phyloP scores from a whole-genome alignment of 1,139 yeast genomes.

The Blastobotrys malaysiensis region DNA sequence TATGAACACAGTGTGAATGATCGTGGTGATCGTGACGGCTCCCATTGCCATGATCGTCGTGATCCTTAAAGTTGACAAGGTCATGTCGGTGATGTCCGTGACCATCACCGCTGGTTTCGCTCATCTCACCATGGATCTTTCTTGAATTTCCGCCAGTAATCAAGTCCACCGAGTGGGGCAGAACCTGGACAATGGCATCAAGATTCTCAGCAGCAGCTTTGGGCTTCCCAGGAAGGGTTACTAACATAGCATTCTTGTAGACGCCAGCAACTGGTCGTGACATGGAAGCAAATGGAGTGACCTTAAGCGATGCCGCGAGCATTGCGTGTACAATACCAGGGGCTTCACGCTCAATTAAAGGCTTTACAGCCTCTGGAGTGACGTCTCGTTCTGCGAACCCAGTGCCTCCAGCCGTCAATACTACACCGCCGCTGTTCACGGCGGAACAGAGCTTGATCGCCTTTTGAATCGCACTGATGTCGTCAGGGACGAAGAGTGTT shows the following conservation, averaged over 20 bases:
- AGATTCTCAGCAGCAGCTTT: slow-evolving; percentile 43
- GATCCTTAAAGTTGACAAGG: no score
- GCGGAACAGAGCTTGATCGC: slow-evolving; percentile 5
- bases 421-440: slow-evolving; percentile 18
- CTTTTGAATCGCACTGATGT: slow-evolving; percentile 8
- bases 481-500: slow-evolving; percentile 11
- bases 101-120: slow-evolving; percentile 9
- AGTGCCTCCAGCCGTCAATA: slow-evolving; percentile 47
- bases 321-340: slow-evolving; percentile 46
- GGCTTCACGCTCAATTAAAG: slow-evolving; percentile 39
- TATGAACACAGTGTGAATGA: slow-evolving; percentile 23
- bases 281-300: slow-evolving; percentile 43
- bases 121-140: slow-evolving; percentile 32
- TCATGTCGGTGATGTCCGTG: slow-evolving; percentile 17
- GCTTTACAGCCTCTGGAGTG: slow-evolving; percentile 46
- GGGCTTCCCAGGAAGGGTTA: slow-evolving; percentile 48
- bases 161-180: slow-evolving; percentile 42
- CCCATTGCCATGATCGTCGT: slow-evolving; percentile 18
- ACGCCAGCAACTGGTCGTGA: slow-evolving; percentile 47
- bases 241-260: slow-evolving; percentile 29
- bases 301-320: slow-evolving; percentile 36
- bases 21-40: slow-evolving; percentile 16
- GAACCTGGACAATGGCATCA: slow-evolving; percentile 33
- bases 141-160: slow-evolving; percentile 35
- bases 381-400: slow-evolving; percentile 42